Base-by-base conservation (phyloP, 1,139 yeast genomes). In the Suhomyces bribrorum region DNA sequence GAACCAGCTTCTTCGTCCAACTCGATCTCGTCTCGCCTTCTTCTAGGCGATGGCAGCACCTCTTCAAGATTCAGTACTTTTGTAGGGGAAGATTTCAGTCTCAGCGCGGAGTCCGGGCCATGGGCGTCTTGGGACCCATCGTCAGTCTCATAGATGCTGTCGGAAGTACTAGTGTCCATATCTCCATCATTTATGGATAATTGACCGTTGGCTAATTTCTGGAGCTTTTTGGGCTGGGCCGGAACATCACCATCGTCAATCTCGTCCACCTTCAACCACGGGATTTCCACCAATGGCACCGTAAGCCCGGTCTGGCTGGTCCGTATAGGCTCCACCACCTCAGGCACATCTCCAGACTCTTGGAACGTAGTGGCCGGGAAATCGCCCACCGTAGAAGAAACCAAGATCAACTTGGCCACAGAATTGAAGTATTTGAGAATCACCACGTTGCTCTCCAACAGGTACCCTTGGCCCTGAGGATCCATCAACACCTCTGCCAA, bases 401-500 rank as follows among this genome's bases (percentile, higher is more conserved):
- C 72, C 29, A 52, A 36, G 4, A 62, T 50, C 26, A 61, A 43
- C 44, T 58, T 64, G 7, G 49, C 41, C 26, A 68, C 42, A 4
- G 70, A 59, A 42, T 66, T 61, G 46, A 63, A 52, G 41, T 52
- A 66, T 43, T 66, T 67, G 15, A 53, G 40, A 2, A 62, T 38
- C 28, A 40, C 47, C 25, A 39, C 61, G 23, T 53, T 58, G 15
- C 55, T 50, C 2, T 46, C 49, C 3, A 70, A 45, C 29, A 62
- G 62, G 47, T 67, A 69, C 15, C 65, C 64, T 38, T 61, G 56
- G 2, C 36, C 37, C 13, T 45, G 46, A 0, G 83, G 83, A 11
- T 62, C 55, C 1, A 57, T 36, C 2, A 81, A 45, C 14, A 83
- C 55, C 53, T 83, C 88, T 0, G 81, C 73, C 7, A 82, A 48